Evolutionary conservation across 2,329 filamentous ascomycete species (phyloP).

Genomic region (Metarhizium sp.): DNA sequence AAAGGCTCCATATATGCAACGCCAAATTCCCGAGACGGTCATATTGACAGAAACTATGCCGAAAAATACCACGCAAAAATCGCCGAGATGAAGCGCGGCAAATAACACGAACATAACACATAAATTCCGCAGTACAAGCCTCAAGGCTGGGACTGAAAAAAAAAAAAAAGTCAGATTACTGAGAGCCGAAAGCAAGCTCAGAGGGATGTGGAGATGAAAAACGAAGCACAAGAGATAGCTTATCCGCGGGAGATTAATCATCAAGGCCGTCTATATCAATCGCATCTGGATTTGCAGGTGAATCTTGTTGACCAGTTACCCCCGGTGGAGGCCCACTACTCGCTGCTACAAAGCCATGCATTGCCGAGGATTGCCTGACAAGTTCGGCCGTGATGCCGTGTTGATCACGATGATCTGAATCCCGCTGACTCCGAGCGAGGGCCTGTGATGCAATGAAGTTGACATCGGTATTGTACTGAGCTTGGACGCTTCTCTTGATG

Average conservation of each 20-base stretch:
- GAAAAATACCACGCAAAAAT: conserved; percentile 53
- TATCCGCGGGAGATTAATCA: conserved; percentile 31
- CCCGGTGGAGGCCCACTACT: conserved; percentile 59
- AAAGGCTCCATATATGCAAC: conserved; percentile 62
- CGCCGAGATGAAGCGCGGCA: conserved; percentile 38
- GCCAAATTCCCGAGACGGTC: conserved; percentile 53
- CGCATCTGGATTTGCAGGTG: conserved; percentile 67
- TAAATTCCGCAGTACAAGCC: not conserved
- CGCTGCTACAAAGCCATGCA: conserved; percentile 83
- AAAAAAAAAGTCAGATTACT: not conserved
- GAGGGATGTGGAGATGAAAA: not conserved
- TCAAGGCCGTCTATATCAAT: conserved; percentile 72
- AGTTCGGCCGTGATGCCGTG: conserved; percentile 82
- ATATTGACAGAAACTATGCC: conserved; percentile 49
- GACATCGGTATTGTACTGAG: conserved; percentile 97
- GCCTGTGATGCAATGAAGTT: conserved; percentile 97
- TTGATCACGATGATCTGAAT: conserved; percentile 32
- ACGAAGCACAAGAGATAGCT: not conserved
- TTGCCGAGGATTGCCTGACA: conserved; percentile 80
- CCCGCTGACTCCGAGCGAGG: conserved; percentile 70
- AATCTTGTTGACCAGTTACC: conserved; percentile 25
- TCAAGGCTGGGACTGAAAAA: not conserved
- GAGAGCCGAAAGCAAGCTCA: not conserved
- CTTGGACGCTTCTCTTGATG: conserved; percentile 94
- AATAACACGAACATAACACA: conserved; percentile 14